Evolutionary conservation across 2,329 filamentous ascomycete species (phyloP), one percentile per base, ranked within the genome.

Genomic region (Dactylellina leptospora): DNA sequence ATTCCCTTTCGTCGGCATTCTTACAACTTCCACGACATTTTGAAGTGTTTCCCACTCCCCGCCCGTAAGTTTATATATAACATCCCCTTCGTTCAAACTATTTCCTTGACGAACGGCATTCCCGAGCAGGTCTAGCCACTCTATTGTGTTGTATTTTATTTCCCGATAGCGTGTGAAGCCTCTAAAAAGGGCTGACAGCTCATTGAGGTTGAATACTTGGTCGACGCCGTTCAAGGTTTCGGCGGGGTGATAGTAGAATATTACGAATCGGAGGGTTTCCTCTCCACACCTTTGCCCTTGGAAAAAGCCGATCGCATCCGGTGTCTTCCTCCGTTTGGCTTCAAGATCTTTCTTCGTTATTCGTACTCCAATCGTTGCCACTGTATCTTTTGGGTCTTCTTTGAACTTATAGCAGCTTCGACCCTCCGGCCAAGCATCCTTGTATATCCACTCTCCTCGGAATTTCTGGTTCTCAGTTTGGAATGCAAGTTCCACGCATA

Each of bases 281-380:
- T 8, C 0, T 8, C 10, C 20, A 22, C 60, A 64, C n/a, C 18
- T 38, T 48, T 55, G 38, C 6, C 48, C 60, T 1, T 48, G 2
- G 25, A 38, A 64, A 11, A 64, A 40, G 13, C 18, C 60, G 6
- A 56, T 64, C n/a, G 60, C 60, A 20, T 56, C 60, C 16, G 50
- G 60, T 6, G 50, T n/a, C n/a, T n/a, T n/a, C n/a, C n/a, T n/a
- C n/a, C n/a, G 38, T 25, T 40, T 55, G 30, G 4, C 16, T 45
- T 27, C 2, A 40, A 48, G 47, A 22, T 55, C 40, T 36, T 16
- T 27, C 2, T 18, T 13, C 5, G 11, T 13, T 6, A 44, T 48
- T 27, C 59, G 22, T 13, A 63, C 4, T 22, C 53, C 40, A 13
- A 64, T 56, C 1, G 16, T 33, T 2, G 28, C 30, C 30, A 64